Evolutionary conservation across 2,329 filamentous ascomycete genomes (phyloP), one percentile per base, ranked within the genome.

Genomic region (Sclerotinia sclerotiorum): DNA sequence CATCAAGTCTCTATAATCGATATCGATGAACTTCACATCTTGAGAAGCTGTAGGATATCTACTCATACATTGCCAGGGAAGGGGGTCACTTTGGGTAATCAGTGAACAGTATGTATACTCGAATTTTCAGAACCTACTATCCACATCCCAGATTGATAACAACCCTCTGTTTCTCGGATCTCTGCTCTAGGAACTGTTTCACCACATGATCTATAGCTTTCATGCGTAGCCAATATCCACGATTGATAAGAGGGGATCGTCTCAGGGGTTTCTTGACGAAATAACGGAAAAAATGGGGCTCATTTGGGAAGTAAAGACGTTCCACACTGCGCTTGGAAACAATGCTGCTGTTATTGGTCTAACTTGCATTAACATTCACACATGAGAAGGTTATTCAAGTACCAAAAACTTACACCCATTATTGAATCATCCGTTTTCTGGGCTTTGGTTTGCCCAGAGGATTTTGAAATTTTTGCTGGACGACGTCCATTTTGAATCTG

Each of bases 301-400:
- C 88, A 70, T 87, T 75, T 21, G 90, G 84, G 76, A 91, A 90
- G 79, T 97, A 97, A 19, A 97, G 82, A 73, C 89, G 89, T 77
- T 97, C 93, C n/a, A 97, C 94, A 74, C 93, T 95, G 73, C 93
- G 84, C 78, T 97, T 97, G 19, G 93, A 97, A 21, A 94, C 90
- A 73, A 97, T 97, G 76, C 92, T 96, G 79, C 91, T 94, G 77
- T 89, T 94, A 78, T 97, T 97, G 69, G 93, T 97, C 87, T 91
- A 39, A 74, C 63, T 49, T 46, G 42, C 21, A 66, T 66, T 48
- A 66, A 60, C 27, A 51, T 58, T 3, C 21, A 62, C 29, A 52
- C 15, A 24, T 21, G 46, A 63, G 8, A 10, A 29, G 42, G 44
- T 29, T 27, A 49, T 60, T 39, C 64, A 54, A 27, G 55, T 24